Evolutionary conservation across 83 land plant species (phyloP).

Genomic region (Picea abies): DNA sequence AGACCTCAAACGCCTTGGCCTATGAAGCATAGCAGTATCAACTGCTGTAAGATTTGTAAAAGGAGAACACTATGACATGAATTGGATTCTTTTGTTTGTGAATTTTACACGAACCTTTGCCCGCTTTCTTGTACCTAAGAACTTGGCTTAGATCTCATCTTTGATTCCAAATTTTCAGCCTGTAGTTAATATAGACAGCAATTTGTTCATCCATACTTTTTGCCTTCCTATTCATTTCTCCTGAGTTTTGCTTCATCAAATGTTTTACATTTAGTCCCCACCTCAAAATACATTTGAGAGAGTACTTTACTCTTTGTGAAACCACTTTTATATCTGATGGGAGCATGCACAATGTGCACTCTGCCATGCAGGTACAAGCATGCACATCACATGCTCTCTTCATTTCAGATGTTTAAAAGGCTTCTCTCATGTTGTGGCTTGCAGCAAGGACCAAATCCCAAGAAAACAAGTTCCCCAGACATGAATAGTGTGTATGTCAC

Average conservation of each 20-base stretch:
- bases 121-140: not conserved
- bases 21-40: not conserved
- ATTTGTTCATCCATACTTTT: not conserved
- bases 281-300: not conserved
- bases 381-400: not conserved
- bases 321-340: not conserved
- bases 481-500: not conserved
- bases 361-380: not conserved
- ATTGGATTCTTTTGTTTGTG: slow-evolving; percentile 4
- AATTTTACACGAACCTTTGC: not conserved
- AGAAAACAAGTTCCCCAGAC: not conserved
- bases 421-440: slow-evolving; percentile 8
- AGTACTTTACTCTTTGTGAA: not conserved
- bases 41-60: not conserved
- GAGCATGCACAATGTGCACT: not conserved
- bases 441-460: slow-evolving; percentile 7
- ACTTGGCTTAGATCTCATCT: not conserved
- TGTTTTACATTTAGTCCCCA: not conserved
- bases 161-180: not conserved
- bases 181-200: not conserved
- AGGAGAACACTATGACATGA: not conserved
- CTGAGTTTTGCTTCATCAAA: not conserved
- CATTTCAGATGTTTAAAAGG: not conserved
- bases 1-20: not conserved
- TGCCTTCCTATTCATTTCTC: not conserved